Conservation (phyloP, 176 grass and related monocot species). For the Carex myosuroides region DNA sequence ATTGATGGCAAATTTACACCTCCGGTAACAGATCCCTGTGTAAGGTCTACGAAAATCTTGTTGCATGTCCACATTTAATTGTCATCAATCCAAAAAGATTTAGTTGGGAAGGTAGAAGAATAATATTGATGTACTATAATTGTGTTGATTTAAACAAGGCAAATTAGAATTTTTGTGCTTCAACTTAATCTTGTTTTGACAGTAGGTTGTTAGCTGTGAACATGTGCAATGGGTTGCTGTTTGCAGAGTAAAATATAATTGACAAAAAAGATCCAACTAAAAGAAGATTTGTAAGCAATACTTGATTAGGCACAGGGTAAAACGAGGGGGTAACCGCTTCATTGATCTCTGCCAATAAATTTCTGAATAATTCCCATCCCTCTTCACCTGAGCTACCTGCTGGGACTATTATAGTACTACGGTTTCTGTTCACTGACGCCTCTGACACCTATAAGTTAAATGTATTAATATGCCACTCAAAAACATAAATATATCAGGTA, state of each 20-base stretch:
- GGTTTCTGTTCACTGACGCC: slow-evolving; percentile 92
- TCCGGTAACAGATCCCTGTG: neutral
- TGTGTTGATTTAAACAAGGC: neutral
- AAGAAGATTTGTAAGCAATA: slow-evolving; percentile 21
- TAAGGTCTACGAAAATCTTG: neutral
- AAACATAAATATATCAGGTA: neutral
- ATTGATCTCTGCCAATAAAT: slow-evolving; percentile 84
- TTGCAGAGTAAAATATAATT: neutral
- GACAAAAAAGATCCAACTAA: neutral
- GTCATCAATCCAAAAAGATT: neutral
- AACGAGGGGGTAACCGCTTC: slow-evolving; percentile 54
- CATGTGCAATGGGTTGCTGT: neutral
- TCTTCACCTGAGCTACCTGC: slow-evolving; percentile 96
- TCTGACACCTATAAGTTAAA: slow-evolving; percentile 66
- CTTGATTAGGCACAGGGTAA: slow-evolving; percentile 70
- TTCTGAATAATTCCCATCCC: slow-evolving; percentile 96
- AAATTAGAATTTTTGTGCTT: neutral
- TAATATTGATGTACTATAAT: neutral
- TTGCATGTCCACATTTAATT: neutral
- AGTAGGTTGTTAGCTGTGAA: neutral
- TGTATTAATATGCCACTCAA: neutral
- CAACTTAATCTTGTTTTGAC: neutral
- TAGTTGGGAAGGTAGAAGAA: neutral
- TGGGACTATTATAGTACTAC: slow-evolving; percentile 92
- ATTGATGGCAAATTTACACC: neutral